Conservation (phyloP, 1,284 basidiomycete species). For the Volvariella volvacea region DNA sequence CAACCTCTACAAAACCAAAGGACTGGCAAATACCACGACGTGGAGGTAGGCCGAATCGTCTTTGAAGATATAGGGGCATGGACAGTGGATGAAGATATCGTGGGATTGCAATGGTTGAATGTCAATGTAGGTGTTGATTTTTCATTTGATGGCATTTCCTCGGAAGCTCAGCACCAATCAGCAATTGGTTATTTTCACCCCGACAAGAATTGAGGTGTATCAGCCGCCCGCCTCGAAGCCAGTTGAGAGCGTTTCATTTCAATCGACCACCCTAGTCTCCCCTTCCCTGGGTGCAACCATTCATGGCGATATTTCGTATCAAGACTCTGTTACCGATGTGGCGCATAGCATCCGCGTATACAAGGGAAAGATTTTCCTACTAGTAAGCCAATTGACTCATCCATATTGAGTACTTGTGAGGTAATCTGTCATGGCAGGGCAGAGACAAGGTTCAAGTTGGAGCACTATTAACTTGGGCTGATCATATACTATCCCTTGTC, state of each 20-base stretch:
- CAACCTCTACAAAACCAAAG: slow-evolving; percentile 46
- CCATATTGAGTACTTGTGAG: slow-evolving; percentile 3
- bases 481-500: slow-evolving; percentile 82
- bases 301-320: slow-evolving; percentile 39
- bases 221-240: slow-evolving; percentile 51
- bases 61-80: slow-evolving; percentile 53
- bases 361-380: slow-evolving; percentile 86
- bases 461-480: slow-evolving; percentile 91
- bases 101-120: slow-evolving; percentile 73
- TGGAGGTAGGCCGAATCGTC: slow-evolving; percentile 58
- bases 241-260: slow-evolving; percentile 54
- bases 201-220: slow-evolving; percentile 59
- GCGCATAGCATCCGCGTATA: slow-evolving; percentile 75
- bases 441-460: slow-evolving; percentile 74
- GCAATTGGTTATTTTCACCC: slow-evolving; percentile 61
- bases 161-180: slow-evolving; percentile 17
- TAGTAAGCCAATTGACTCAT: slow-evolving; percentile 52
- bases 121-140: slow-evolving; percentile 51
- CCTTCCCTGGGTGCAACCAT: slow-evolving; percentile 40
- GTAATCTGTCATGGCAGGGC: slow-evolving; percentile 35
- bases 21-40: slow-evolving; percentile 50
- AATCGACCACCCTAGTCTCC: slow-evolving; percentile 48
- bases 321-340: slow-evolving; percentile 47
- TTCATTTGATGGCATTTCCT: slow-evolving; percentile 7
- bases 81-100: slow-evolving; percentile 48